Evolutionary conservation across 306 rosid species (phyloP).

Genomic region (Cucurbita argyrosperma): DNA sequence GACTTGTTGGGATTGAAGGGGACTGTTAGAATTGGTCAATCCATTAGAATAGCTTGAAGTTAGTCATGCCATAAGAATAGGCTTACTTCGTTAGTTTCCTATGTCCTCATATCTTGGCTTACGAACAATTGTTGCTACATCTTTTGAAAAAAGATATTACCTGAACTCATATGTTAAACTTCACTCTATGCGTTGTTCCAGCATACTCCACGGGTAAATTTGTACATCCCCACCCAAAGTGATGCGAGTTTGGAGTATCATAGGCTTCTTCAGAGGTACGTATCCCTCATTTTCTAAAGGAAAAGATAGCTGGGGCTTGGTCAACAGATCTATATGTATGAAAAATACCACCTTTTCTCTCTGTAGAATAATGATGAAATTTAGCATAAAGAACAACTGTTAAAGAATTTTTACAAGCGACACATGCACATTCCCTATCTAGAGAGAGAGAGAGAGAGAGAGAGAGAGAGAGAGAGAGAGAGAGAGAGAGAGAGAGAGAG

Average conservation of each 20-base stretch:
- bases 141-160: neutral
- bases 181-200: slow-evolving; percentile 22
- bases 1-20: too few relatives aligned
- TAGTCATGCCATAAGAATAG: too few relatives aligned
- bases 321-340: neutral
- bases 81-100: too few relatives aligned
- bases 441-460: neutral
- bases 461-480: too few relatives aligned
- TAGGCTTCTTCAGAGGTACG: slow-evolving; percentile 69
- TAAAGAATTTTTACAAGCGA: neutral
- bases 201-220: slow-evolving; percentile 80
- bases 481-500: too few relatives aligned
- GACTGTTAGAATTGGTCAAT: too few relatives aligned
- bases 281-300: neutral
- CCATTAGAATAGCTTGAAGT: too few relatives aligned
- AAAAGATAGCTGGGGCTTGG: neutral
- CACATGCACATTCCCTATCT: neutral
- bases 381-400: neutral
- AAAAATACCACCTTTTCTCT: neutral
- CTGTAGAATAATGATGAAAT: neutral
- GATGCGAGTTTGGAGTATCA: slow-evolving; percentile 79
- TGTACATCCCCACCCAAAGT: slow-evolving; percentile 51
- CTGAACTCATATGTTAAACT: neutral
- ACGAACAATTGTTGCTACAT: neutral
- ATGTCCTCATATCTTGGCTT: neutral